A percentile compares a stretch with the other conserved stretches of the same genome.
These are phyloP conservation scores for Cercospora beticola DNA, from an alignment of 2,329 filamentous ascomycete species.

Conservation along the genomic window DNA sequence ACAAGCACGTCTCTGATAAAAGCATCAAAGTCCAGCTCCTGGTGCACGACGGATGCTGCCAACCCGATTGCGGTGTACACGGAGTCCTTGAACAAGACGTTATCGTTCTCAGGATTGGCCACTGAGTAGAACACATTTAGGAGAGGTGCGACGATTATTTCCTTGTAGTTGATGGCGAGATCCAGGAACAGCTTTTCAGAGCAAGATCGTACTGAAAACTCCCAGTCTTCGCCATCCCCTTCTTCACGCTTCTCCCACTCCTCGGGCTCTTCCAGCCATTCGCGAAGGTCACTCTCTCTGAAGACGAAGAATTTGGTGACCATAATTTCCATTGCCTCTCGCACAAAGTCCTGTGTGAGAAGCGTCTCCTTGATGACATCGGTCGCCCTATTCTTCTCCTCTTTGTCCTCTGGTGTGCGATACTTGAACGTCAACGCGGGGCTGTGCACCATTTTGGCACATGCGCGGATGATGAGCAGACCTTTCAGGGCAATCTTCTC, in stretches of 20 bases:
- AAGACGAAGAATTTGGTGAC: slow-evolving; percentile 89
- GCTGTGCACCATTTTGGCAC: slow-evolving; percentile 80
- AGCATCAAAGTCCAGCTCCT: slow-evolving; percentile 77
- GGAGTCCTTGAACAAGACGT: slow-evolving; percentile 86
- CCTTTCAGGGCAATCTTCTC: slow-evolving; percentile 83
- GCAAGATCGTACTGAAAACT: slow-evolving; percentile 88
- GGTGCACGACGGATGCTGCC: slow-evolving; percentile 71
- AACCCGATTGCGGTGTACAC: slow-evolving; percentile 92
- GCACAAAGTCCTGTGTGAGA: slow-evolving; percentile 72
- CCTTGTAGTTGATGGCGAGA: slow-evolving; percentile 83
- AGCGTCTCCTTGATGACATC: slow-evolving; percentile 70
- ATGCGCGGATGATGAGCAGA: slow-evolving; percentile 76
- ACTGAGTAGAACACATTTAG: slow-evolving; percentile 80
- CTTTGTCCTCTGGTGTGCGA: slow-evolving; percentile 68
- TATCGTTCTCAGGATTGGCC: slow-evolving; percentile 61
- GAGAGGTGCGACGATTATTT: slow-evolving; percentile 74
- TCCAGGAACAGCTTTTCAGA: slow-evolving; percentile 93
- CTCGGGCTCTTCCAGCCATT: slow-evolving; percentile 92
- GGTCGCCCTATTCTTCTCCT: slow-evolving; percentile 71
- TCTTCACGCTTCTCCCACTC: slow-evolving; percentile 94
- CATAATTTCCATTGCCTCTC: slow-evolving; percentile 78
- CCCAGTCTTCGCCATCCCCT: slow-evolving; percentile 78
- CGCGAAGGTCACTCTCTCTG: slow-evolving; percentile 76
- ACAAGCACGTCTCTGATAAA: slow-evolving; percentile 75
- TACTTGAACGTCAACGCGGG: slow-evolving; percentile 82